These are phyloP conservation scores for Xerocomus potaroensis DNA, from an alignment of 768 basidiomycete species.

Conservation along the genomic window DNA sequence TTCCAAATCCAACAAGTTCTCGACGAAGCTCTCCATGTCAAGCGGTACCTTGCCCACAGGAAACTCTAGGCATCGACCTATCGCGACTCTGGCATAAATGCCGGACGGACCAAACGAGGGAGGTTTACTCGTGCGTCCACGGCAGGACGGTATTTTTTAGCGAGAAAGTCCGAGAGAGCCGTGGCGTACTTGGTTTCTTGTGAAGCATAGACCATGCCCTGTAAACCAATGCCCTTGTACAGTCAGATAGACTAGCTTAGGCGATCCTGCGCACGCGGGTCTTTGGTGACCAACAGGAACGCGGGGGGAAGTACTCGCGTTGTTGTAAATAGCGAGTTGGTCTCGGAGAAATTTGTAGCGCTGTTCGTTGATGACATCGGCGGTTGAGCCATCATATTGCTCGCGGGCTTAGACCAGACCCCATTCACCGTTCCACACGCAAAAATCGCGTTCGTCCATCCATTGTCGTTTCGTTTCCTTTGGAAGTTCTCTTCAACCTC, in stretches of 20 bases:
- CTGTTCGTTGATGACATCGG: conserved; percentile 60
- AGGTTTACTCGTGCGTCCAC: conserved; percentile 56
- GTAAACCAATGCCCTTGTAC: conserved; percentile 84
- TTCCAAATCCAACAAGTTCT: conserved; percentile 24
- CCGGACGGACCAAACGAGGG: conserved; percentile 1
- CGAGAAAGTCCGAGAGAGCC: conserved; percentile 63
- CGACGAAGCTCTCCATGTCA: conserved; percentile 29
- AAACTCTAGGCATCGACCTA: conserved; percentile 10
- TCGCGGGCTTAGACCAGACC: conserved; percentile 75
- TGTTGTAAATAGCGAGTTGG: conserved; percentile 68
- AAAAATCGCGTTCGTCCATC: conserved; percentile 64
- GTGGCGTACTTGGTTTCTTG: conserved; percentile 67
- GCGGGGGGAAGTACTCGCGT: conserved; percentile 34
- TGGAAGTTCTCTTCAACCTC: conserved; percentile 52
- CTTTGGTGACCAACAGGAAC: neutral
- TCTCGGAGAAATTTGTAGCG: conserved; percentile 67
- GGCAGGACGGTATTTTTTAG: conserved; percentile 74
- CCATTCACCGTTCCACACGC: conserved; percentile 81
- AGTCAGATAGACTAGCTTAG: conserved; percentile 85
- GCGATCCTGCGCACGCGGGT: conserved; percentile 41
- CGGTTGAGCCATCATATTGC: conserved; percentile 54
- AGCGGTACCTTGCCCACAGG: conserved; percentile 13
- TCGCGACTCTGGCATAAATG: neutral
- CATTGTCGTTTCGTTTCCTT: conserved; percentile 72
- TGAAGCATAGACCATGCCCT: conserved; percentile 78